These are phyloP conservation scores for Lotus japonicus DNA, from an alignment of 306 rosid genomes.

Conservation along the genomic window DNA sequence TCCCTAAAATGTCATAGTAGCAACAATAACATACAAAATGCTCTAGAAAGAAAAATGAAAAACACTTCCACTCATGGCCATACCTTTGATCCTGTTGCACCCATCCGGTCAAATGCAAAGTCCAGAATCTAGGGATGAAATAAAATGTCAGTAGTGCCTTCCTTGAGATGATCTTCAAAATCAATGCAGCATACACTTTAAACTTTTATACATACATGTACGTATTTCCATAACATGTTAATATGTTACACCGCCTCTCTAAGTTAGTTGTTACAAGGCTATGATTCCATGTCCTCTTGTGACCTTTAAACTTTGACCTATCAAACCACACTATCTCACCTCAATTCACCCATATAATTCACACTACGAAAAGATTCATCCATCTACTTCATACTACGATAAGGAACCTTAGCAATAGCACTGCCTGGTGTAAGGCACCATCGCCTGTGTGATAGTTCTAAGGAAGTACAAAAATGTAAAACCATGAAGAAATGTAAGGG, in stretches of 20 bases:
- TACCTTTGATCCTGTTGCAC: conserved; percentile 84
- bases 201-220: not conserved
- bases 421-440: not conserved
- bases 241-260: not conserved
- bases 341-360: not conserved
- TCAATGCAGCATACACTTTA: not conserved
- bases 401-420: not conserved
- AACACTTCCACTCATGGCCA: conserved; percentile 17
- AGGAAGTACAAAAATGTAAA: no score
- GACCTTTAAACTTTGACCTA: conserved; percentile 3
- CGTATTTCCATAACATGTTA: conserved; percentile 10
- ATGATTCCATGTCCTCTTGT: not conserved
- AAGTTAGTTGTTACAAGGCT: not conserved
- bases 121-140: conserved; percentile 70
- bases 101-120: conserved; percentile 88
- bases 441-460: no score
- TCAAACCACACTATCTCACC: conserved; percentile 2
- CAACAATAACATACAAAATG: not conserved
- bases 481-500: no score
- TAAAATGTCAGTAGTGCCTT: conserved; percentile 26
- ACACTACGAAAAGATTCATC: not conserved
- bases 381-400: no score
- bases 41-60: not conserved
- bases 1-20: not conserved
- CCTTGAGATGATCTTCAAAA: conserved; percentile 11